phyloP scores from a whole-genome alignment of 2,329 filamentous ascomycete genomes.

The Phialophora chinensis region DNA sequence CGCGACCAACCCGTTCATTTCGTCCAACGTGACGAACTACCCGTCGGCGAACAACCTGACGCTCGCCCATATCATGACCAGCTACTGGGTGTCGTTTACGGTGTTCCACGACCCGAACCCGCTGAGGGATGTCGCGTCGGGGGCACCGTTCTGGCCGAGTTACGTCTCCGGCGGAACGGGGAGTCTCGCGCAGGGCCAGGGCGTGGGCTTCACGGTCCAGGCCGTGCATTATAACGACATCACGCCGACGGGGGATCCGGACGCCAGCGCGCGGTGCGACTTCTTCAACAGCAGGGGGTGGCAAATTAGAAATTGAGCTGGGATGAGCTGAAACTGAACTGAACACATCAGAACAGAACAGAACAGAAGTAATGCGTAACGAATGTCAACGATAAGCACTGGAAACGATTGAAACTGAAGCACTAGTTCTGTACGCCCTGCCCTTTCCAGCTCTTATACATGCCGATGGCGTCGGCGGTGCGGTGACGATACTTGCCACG shows the following conservation, averaged over 20 bases:
- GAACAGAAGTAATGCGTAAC: no score
- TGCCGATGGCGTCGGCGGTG: neutral
- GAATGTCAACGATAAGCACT: neutral
- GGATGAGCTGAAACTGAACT: no score
- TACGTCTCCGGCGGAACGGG: constrained; percentile 13
- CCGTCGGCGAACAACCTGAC: constrained; percentile 42
- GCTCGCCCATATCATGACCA: constrained; percentile 44
- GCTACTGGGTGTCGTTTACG: constrained; percentile 46
- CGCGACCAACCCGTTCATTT: constrained; percentile 40
- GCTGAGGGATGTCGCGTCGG: constrained; percentile 19
- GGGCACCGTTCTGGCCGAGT: constrained; percentile 29
- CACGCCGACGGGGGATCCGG: constrained; percentile 5
- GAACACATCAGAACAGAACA: no score
- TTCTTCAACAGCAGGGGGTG: constrained; percentile 23
- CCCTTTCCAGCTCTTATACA: neutral
- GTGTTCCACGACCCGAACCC: constrained; percentile 45
- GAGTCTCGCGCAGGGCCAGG: constrained; percentile 6
- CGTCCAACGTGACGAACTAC: constrained; percentile 32
- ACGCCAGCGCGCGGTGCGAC: constrained; percentile 22
- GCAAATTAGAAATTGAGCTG: constrained; percentile 20
- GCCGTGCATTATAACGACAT: constrained; percentile 22
- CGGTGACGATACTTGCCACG: neutral
- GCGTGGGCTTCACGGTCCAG: constrained; percentile 25
- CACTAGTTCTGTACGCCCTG: no score
- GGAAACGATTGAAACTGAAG: neutral